These are phyloP conservation scores for Hordeum marinum DNA, from an alignment of 176 grass and related monocot species.

Conservation along the genomic window DNA sequence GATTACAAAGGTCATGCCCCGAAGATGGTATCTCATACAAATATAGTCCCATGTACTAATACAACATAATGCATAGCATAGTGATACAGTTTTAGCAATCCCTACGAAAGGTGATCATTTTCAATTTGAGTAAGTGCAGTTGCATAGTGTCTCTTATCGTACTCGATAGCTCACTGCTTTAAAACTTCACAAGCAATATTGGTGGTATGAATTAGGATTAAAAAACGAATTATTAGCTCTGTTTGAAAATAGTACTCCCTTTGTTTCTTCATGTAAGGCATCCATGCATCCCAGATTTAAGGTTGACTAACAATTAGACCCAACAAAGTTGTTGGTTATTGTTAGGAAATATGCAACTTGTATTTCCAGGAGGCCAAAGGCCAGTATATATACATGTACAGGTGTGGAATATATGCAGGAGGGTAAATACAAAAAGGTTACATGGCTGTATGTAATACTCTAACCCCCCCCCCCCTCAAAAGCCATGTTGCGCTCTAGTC, in stretches of 20 bases:
- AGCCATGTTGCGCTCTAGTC: no score
- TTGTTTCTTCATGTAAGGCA: neutral
- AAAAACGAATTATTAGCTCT: neutral
- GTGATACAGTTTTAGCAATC: conserved; percentile 15
- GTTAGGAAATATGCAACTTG: no score
- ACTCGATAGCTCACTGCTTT: neutral
- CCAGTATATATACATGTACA: no score
- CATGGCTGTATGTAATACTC: no score
- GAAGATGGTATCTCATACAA: conserved; percentile 1
- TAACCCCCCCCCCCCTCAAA: no score
- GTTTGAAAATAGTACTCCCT: neutral
- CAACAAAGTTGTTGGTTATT: neutral
- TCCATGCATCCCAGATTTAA: neutral
- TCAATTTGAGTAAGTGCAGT: neutral
- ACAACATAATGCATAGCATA: conserved; percentile 4
- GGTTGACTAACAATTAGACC: neutral
- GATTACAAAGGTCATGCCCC: neutral
- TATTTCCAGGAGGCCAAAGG: no score
- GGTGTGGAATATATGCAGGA: no score
- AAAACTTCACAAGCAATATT: neutral
- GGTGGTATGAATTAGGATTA: neutral
- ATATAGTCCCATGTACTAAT: neutral
- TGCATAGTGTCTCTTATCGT: neutral
- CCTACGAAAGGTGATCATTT: neutral
- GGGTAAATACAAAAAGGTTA: no score